A percentile compares a stretch with the other conserved stretches of the same genome.
Evolutionary conservation across 805 yeast species (phyloP).

Genomic region (Brettanomyces naardenensis): DNA sequence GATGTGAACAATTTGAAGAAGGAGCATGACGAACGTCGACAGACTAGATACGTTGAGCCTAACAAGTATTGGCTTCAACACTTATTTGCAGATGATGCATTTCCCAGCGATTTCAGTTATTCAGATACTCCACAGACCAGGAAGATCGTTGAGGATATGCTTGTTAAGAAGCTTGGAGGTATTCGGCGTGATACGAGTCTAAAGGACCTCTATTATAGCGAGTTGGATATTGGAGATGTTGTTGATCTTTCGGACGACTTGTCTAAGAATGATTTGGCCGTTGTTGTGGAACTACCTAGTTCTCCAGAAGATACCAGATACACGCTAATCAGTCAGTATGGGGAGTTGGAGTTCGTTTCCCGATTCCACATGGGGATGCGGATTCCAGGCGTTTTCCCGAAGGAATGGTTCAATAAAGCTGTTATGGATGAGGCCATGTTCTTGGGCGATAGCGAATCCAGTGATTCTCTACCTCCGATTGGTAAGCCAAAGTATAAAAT

Average conservation of each 20-base stretch:
- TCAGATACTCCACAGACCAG: slow-evolving; percentile 14
- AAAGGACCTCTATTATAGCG: slow-evolving; percentile 17
- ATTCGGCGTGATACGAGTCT: slow-evolving; percentile 8
- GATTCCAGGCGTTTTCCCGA: slow-evolving; percentile 46
- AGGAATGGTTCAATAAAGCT: slow-evolving; percentile 24
- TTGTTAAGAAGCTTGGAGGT: slow-evolving; percentile 13
- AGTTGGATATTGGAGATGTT: slow-evolving; percentile 50
- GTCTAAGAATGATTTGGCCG: slow-evolving; percentile 38
- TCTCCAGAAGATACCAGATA: slow-evolving; percentile 43
- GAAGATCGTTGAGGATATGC: slow-evolving; percentile 6
- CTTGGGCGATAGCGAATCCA: slow-evolving; percentile 6
- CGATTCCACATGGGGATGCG: slow-evolving; percentile 39
- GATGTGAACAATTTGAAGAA: slow-evolving; percentile 20
- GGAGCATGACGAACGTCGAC: slow-evolving; percentile 15
- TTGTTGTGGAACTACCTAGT: slow-evolving; percentile 48
- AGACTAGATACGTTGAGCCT: slow-evolving; percentile 21
- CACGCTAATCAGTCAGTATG: slow-evolving; percentile 48
- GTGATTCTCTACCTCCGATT: slow-evolving; percentile 14
- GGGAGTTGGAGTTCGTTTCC: slow-evolving; percentile 44
- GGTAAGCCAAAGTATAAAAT: slow-evolving; percentile 27
- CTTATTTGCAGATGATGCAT: slow-evolving; percentile 6
- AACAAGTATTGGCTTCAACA: slow-evolving; percentile 23
- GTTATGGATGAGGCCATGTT: slow-evolving; percentile 23
- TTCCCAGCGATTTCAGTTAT: slow-evolving; percentile 12
- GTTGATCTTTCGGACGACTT: slow-evolving; percentile 41